A percentile compares a stretch with the other conserved stretches of the same genome.
Conservation (phyloP, 2,329 filamentous ascomycete species). For the Aspergillus novoparasiticus region DNA sequence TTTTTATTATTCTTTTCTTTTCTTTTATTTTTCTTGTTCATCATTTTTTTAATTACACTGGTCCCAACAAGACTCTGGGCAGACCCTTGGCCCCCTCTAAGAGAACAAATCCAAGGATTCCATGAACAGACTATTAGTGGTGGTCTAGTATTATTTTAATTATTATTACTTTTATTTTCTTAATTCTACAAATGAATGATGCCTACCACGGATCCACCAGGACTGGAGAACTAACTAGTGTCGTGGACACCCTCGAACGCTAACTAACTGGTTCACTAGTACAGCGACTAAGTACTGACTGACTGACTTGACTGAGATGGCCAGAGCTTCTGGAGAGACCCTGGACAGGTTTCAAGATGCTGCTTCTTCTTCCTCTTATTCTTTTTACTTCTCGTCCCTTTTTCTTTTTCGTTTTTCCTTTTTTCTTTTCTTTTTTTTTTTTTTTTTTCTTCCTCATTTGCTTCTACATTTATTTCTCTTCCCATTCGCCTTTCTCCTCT, state of each 20-base stretch:
- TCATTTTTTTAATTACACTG: background rate
- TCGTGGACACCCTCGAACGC: conserved; percentile 7
- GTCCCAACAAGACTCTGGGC: conserved; percentile 5
- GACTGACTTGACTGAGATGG: conserved; percentile 16
- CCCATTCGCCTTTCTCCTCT: background rate
- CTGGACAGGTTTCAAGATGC: conserved; percentile 30
- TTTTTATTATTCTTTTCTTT: conserved; percentile 1
- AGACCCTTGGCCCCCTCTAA: conserved; percentile 9
- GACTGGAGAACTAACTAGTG: conserved; percentile 1
- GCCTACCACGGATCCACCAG: conserved; percentile 6
- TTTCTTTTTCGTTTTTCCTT: conserved; percentile 4
- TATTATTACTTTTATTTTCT: background rate
- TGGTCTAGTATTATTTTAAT: conserved; percentile 1
- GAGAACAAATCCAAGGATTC: conserved; percentile 1
- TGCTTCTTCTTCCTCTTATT: conserved; percentile 14
- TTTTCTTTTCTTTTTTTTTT: background rate
- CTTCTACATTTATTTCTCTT: conserved; percentile 1
- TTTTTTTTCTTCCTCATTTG: background rate
- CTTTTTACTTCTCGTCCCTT: conserved; percentile 14
- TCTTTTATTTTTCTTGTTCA: background rate
- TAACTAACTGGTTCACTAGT: conserved; percentile 4
- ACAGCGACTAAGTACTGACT: conserved; percentile 5
- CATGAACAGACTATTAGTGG: background rate
- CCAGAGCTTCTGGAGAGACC: conserved; percentile 28
- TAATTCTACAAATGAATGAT: conserved; percentile 5